These are phyloP conservation scores for Sphaerosporella brunnea DNA, from an alignment of 495 filamentous ascomycete genomes.

Conservation along the genomic window DNA sequence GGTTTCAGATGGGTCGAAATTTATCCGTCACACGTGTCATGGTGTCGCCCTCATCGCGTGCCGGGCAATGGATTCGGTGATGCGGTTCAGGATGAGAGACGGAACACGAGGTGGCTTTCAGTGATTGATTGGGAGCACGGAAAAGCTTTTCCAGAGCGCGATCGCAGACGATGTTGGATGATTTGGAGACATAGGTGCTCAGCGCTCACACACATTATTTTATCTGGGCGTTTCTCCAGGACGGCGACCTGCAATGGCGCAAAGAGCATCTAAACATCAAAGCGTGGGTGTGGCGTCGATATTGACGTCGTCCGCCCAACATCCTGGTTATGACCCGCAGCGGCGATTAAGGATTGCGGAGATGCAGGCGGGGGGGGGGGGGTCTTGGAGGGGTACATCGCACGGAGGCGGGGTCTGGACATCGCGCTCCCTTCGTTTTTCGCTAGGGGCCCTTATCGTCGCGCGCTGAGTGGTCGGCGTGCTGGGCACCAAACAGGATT, in stretches of 20 bases:
- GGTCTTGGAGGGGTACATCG: background rate
- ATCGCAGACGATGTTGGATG: background rate
- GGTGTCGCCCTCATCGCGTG: background rate
- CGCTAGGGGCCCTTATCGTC: no score
- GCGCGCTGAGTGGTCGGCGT: background rate
- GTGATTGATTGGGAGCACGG: no score
- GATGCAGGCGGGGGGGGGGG: background rate
- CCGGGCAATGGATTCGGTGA: no score
- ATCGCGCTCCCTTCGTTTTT: background rate
- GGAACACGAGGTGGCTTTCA: no score
- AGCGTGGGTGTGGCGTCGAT: background rate
- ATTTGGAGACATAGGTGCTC: background rate
- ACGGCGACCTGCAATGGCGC: no score
- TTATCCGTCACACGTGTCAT: background rate
- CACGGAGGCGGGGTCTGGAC: background rate
- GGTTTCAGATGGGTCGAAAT: background rate
- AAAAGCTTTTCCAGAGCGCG: no score
- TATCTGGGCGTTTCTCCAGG: no score
- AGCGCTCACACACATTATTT: background rate
- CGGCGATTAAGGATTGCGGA: background rate
- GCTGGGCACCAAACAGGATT: background rate
- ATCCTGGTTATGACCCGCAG: constrained; percentile 3
- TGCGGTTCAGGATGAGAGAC: no score
- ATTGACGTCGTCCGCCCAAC: background rate
- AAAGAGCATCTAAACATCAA: background rate